Percentiles rank a stretch among this genome's conserved stretches.
Conservation (phyloP, 371 early-diverging fungal genomes). For the Saksenaea vasiformis region DNA sequence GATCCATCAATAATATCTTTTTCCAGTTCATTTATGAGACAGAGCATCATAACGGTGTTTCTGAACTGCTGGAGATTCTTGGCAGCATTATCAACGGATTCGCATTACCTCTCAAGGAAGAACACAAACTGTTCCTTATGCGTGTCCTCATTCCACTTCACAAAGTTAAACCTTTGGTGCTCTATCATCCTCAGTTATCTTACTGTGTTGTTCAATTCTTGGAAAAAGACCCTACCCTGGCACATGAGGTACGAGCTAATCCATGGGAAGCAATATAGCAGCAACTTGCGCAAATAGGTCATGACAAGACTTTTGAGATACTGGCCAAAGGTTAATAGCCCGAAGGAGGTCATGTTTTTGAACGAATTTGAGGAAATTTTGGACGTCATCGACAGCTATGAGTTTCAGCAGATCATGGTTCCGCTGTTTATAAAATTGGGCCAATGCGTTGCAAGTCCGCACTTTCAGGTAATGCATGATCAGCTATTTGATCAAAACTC, state of each 20-base stretch:
- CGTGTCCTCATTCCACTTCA: slow-evolving; percentile 91
- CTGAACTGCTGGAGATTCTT: slow-evolving; percentile 93
- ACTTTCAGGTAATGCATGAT: slow-evolving; percentile 77
- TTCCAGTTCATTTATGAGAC: slow-evolving; percentile 94
- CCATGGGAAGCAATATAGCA: background rate
- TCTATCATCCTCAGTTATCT: slow-evolving; percentile 94
- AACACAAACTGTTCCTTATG: slow-evolving; percentile 91
- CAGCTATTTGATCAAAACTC: background rate
- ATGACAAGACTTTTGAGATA: slow-evolving; percentile 84
- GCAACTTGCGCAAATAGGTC: slow-evolving; percentile 53
- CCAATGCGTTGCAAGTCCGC: slow-evolving; percentile 86
- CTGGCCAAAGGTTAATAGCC: slow-evolving; percentile 97
- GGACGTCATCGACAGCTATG: slow-evolving; percentile 87
- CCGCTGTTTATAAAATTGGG: slow-evolving; percentile 91
- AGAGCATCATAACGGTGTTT: slow-evolving; percentile 93
- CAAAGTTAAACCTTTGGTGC: slow-evolving; percentile 84
- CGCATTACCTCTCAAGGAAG: slow-evolving; percentile 93
- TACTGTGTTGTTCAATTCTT: slow-evolving; percentile 96
- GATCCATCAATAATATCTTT: slow-evolving; percentile 95
- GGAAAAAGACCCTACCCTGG: slow-evolving; percentile 90
- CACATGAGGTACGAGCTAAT: slow-evolving; percentile 68
- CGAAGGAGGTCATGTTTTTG: slow-evolving; percentile 97
- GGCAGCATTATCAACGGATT: slow-evolving; percentile 98
- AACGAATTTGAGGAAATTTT: slow-evolving; percentile 94
- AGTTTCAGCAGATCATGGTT: slow-evolving; percentile 84